phyloP scores from a whole-genome alignment of 148 eudicot species.

The Rhododendron kiyosumense region DNA sequence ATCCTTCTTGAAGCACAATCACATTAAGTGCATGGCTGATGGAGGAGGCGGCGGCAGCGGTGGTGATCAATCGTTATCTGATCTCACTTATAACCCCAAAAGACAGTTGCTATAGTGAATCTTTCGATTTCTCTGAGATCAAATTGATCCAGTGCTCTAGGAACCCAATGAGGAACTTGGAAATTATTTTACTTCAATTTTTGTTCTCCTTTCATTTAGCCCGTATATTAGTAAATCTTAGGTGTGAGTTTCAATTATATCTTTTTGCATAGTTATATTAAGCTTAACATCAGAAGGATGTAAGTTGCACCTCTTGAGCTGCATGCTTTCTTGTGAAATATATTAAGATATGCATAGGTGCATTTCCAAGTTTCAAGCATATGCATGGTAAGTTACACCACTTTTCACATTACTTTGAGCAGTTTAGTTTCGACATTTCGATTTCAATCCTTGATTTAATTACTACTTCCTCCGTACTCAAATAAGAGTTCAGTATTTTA shows the following conservation, averaged over 20 bases:
- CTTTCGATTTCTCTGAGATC: neutral
- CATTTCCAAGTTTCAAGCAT: no score
- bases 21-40: slow-evolving; percentile 28
- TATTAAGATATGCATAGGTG: no score
- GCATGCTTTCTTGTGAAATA: neutral
- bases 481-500: no score
- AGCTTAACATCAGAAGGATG: neutral
- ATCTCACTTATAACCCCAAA: neutral
- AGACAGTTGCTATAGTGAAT: neutral
- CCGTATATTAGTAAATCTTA: neutral
- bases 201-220: neutral
- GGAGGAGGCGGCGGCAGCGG: neutral
- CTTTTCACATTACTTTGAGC: no score
- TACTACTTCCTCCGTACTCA: no score
- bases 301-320: neutral
- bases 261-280: neutral
- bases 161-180: neutral
- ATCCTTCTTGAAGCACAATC: slow-evolving; percentile 86
- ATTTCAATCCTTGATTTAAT: no score
- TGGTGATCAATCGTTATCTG: neutral
- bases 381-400: no score
- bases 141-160: slow-evolving; percentile 3
- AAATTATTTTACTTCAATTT: neutral
- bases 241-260: neutral
- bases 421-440: no score